These are phyloP conservation scores for Myochromella boudieri DNA, from an alignment of 768 basidiomycete species.

Conservation along the genomic window DNA sequence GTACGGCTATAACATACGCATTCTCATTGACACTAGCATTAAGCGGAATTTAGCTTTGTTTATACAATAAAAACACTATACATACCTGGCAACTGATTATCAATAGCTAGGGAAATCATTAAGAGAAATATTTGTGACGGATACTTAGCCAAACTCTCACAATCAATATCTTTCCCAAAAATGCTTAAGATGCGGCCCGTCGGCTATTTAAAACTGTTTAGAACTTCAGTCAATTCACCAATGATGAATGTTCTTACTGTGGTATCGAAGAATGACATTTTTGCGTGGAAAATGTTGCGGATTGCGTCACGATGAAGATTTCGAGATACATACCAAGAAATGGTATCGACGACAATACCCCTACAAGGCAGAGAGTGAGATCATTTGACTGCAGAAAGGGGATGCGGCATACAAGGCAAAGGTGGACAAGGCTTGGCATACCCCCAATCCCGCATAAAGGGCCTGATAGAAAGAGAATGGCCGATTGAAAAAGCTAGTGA, in stretches of 20 bases:
- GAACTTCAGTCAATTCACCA: not conserved
- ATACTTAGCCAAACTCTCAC: slow-evolving; percentile 34
- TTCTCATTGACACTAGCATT: slow-evolving; percentile 50
- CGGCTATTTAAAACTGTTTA: slow-evolving; percentile 33
- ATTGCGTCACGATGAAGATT: slow-evolving; percentile 62
- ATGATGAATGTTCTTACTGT: slow-evolving; percentile 34
- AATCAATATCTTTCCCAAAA: slow-evolving; percentile 68
- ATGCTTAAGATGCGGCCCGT: slow-evolving; percentile 60
- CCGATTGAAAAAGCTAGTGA: slow-evolving; percentile 40
- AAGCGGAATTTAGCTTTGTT: not conserved
- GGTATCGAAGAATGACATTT: slow-evolving; percentile 79
- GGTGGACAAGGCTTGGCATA: slow-evolving; percentile 55
- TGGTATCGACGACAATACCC: slow-evolving; percentile 51
- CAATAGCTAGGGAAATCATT: slow-evolving; percentile 39
- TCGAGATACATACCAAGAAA: slow-evolving; percentile 59
- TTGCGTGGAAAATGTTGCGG: slow-evolving; percentile 61
- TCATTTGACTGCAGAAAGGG: not conserved
- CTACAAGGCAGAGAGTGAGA: slow-evolving; percentile 25
- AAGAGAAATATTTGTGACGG: not conserved
- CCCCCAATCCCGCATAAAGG: slow-evolving; percentile 61
- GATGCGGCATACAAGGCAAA: slow-evolving; percentile 47
- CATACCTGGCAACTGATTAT: slow-evolving; percentile 60
- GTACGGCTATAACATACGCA: slow-evolving; percentile 39
- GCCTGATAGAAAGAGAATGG: slow-evolving; percentile 63
- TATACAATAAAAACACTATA: not conserved